phyloP scores from a whole-genome alignment of 768 basidiomycete species.

The Neoboletus brunneissimus region DNA sequence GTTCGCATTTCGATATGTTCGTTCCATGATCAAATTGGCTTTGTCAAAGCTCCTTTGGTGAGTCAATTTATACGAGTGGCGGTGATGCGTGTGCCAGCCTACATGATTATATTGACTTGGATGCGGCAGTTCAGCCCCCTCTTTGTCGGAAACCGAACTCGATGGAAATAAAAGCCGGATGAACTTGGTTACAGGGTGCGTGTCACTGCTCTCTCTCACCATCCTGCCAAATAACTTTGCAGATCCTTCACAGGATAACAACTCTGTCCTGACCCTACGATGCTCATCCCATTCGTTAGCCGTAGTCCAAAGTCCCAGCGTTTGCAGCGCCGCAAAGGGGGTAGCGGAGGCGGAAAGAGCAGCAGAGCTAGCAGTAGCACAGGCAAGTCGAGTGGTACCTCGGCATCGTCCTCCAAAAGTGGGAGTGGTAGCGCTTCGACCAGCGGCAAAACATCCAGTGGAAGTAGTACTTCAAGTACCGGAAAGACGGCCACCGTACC shows the following conservation, averaged over 20 bases:
- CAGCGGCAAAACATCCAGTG: too few relatives aligned
- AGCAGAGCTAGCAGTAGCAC: conserved; percentile 13
- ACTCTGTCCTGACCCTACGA: not conserved
- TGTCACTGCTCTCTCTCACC: not conserved
- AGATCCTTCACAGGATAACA: not conserved
- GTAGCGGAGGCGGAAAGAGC: conserved; percentile 27
- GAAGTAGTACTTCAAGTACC: not conserved
- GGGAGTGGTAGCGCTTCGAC: conserved; percentile 1
- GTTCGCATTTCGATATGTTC: too few relatives aligned
- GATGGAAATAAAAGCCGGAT: not conserved
- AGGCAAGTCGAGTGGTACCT: conserved; percentile 13
- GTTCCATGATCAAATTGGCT: too few relatives aligned
- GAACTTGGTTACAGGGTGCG: not conserved
- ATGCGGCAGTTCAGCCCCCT: not conserved
- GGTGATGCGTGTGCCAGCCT: too few relatives aligned
- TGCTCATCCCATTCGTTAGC: conserved; percentile 23
- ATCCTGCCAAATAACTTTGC: not conserved
- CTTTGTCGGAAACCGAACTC: not conserved
- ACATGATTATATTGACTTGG: too few relatives aligned
- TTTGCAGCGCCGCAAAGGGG: conserved; percentile 32
- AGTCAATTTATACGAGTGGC: too few relatives aligned
- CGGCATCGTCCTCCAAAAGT: conserved; percentile 4
- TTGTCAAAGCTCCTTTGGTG: too few relatives aligned
- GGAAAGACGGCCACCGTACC: conserved; percentile 19
- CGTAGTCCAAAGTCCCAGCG: not conserved